phyloP scores from a whole-genome alignment of 257 asterid species.

The Avicennia marina region DNA sequence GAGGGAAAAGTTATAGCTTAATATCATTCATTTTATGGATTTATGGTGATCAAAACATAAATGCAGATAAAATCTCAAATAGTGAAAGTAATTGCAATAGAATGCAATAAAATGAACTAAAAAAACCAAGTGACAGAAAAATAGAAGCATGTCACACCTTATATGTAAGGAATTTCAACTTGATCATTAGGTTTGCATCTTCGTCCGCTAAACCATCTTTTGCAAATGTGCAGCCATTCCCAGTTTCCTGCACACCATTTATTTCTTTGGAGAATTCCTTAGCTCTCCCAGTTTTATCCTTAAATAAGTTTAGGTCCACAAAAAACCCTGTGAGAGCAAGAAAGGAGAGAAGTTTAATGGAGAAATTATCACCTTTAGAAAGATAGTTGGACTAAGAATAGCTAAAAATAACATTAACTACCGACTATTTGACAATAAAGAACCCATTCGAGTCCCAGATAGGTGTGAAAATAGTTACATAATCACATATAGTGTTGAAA shows the following conservation, averaged over 20 bases:
- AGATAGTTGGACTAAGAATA: too few relatives aligned
- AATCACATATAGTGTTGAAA: too few relatives aligned
- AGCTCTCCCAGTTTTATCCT: constrained; percentile 51
- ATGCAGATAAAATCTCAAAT: too few relatives aligned
- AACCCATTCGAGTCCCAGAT: too few relatives aligned
- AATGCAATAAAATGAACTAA: not conserved
- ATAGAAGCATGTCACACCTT: constrained; percentile 51
- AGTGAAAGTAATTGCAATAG: too few relatives aligned
- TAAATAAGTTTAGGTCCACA: constrained; percentile 79
- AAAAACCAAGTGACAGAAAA: constrained; percentile 4
- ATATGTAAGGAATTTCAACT: constrained; percentile 89
- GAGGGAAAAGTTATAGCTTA: too few relatives aligned
- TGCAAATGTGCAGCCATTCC: constrained; percentile 25
- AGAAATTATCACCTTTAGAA: constrained; percentile 6
- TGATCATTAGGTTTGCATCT: constrained; percentile 98
- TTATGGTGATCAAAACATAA: too few relatives aligned
- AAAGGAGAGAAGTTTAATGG: constrained; percentile 20
- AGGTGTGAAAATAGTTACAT: too few relatives aligned
- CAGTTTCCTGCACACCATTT: constrained; percentile 26
- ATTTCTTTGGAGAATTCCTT: constrained; percentile 34
- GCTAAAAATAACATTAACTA: too few relatives aligned
- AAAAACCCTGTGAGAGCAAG: constrained; percentile 69
- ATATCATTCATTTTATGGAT: too few relatives aligned
- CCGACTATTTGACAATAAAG: too few relatives aligned
- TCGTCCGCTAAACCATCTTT: constrained; percentile 79